Percentiles rank a stretch among this genome's conserved stretches.
These are phyloP conservation scores for Colletotrichum viniferum DNA, from an alignment of 2,329 filamentous ascomycete genomes.

Conservation along the genomic window DNA sequence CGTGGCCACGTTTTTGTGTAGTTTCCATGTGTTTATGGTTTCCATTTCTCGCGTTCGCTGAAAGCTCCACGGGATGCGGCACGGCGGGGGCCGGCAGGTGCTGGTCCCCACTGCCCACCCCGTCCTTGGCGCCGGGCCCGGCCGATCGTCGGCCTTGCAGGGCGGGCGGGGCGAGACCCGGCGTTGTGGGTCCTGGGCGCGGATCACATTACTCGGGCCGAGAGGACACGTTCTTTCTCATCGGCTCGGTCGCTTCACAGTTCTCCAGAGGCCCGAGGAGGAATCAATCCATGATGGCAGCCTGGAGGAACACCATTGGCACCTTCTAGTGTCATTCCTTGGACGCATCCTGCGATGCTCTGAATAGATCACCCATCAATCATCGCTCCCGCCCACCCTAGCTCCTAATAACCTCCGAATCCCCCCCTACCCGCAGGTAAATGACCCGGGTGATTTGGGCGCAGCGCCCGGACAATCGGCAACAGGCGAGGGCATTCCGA, in stretches of 20 bases:
- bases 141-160: background rate
- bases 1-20: background rate
- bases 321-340: background rate
- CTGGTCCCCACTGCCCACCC: background rate
- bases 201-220: background rate
- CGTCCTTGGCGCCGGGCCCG: background rate
- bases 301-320: background rate
- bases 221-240: background rate
- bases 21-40: background rate
- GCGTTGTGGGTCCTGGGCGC: background rate
- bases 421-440: background rate
- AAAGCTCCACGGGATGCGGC: background rate
- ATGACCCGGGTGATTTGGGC: background rate
- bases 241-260: background rate
- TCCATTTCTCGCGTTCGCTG: background rate
- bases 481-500: background rate
- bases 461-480: background rate
- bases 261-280: background rate
- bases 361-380: background rate
- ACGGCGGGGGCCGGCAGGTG: background rate
- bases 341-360: background rate
- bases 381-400: background rate
- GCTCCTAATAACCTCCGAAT: background rate
- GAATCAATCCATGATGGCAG: background rate
- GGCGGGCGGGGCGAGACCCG: background rate